Base-by-base conservation (phyloP, 1,139 yeast species). In the Meyerozyma sp. region DNA sequence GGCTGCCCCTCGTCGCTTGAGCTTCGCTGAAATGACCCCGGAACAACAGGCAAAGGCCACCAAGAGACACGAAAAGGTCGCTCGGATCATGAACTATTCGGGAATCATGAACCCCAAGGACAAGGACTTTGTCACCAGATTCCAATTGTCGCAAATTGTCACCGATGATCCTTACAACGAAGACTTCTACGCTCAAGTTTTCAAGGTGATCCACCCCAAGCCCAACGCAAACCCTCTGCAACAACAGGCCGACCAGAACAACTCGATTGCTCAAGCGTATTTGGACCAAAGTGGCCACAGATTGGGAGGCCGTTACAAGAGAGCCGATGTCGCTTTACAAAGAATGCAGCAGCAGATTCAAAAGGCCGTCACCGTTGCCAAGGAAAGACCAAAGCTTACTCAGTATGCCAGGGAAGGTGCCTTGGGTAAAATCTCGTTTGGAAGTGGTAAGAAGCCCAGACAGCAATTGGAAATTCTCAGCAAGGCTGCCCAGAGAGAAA, bases 291-390 rank as follows among this genome's bases (percentile, higher is more conserved):
- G 95, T 51, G 96, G 96, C 40, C 95, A 89, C 61, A 81, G 94
- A 66, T 72, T 87, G 47, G 94, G 96, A 50, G 94, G 96, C 41
- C 82, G 95, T 61, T 78, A 81, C 56, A 83, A 87, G 68, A 76
- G 96, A 59, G 93, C 94, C n/a, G 96, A 89, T 63, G 85, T 91
- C 53, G 97, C 97, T 1, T 75, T 91, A 57, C 96, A 88, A 68
- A 83, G 96, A 74, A 91, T 93, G 97, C 98, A 93, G 69, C 96
- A 91, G 60, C 98, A 93, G 68, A 97, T 94, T 45, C 95, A 91
- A 61, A 87, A 87, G 59, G 98, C 98, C 8, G 97, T 93, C 20
- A 87, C 95, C 40, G 94, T 89, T 42, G 97, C 97, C 32, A 87
- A 89, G 60, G 96, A 89, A 58, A 81, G 88, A 60, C 93, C 95